phyloP scores from a whole-genome alignment of 371 early-diverging fungal species.

The Haplosporangium sp. region DNA sequence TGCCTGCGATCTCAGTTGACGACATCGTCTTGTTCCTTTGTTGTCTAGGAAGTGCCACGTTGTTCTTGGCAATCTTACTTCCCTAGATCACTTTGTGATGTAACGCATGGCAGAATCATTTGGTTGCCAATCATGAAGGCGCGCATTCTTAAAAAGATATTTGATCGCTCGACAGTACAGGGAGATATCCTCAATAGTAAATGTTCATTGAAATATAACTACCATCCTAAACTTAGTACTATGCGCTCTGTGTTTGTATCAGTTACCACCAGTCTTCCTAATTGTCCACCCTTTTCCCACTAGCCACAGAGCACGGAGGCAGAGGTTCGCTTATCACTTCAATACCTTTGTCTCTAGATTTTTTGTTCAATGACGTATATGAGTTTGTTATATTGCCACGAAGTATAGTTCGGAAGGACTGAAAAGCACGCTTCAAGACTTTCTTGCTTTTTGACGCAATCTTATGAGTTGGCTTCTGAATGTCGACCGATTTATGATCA shows the following conservation, averaged over 20 bases:
- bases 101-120: neutral
- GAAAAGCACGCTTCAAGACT: neutral
- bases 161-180: no score
- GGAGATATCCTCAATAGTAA: no score
- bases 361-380: neutral
- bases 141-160: neutral
- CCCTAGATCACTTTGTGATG: no score
- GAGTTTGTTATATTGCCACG: neutral
- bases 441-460: neutral
- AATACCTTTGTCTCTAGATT: neutral
- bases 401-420: neutral
- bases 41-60: no score
- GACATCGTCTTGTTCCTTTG: no score
- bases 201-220: no score
- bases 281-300: neutral
- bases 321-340: neutral
- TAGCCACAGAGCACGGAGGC: neutral
- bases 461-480: neutral
- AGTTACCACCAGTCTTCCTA: neutral
- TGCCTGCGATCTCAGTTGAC: no score
- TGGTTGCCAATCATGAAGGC: neutral
- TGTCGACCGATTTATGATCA: neutral
- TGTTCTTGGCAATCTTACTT: no score
- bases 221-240: neutral
- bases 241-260: no score